Conservation (phyloP, 192 early-diverging fungal genomes). For the Podila verticillata region DNA sequence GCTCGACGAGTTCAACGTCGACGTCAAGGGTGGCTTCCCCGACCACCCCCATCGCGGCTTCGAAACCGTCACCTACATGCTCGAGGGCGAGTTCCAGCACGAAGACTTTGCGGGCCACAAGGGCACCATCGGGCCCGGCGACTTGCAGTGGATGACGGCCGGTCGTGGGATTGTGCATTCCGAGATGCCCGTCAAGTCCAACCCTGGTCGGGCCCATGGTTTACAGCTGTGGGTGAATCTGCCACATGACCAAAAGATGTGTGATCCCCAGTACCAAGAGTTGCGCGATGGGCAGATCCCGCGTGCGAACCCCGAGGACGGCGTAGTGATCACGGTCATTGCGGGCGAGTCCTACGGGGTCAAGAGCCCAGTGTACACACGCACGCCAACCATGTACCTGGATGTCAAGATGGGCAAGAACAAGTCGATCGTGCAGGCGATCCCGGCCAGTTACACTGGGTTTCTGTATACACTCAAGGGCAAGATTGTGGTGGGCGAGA, state of each 20-base stretch:
- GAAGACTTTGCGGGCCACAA: conserved; percentile 79
- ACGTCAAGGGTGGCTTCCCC: conserved; percentile 55
- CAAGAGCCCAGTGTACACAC: conserved; percentile 71
- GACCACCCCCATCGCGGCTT: conserved; percentile 85
- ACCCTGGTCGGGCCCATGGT: conserved; percentile 25
- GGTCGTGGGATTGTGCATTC: conserved; percentile 75
- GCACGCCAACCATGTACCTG: conserved; percentile 79
- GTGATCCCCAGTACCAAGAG: conserved; percentile 73
- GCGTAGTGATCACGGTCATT: conserved; percentile 78
- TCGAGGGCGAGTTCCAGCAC: conserved; percentile 73
- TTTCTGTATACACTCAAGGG: conserved; percentile 69
- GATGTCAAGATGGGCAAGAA: conserved; percentile 70
- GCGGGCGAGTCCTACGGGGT: conserved; percentile 80
- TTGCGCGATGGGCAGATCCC: conserved; percentile 69
- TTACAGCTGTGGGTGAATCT: conserved; percentile 82
- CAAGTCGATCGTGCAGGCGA: conserved; percentile 60
- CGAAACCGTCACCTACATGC: conserved; percentile 76
- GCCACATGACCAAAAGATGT: conserved; percentile 73
- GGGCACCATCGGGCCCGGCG: conserved; percentile 66
- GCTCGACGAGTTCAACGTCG: conserved; percentile 30
- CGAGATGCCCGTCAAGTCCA: conserved; percentile 66
- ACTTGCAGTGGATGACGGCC: conserved; percentile 79
- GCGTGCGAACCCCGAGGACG: conserved; percentile 59
- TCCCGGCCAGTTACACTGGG: conserved; percentile 62
- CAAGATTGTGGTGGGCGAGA: conserved; percentile 51